Percentiles rank a stretch among this genome's conserved stretches.
These are phyloP conservation scores for Rhododendron molle DNA, from an alignment of 148 eudicot species.

Conservation along the genomic window DNA sequence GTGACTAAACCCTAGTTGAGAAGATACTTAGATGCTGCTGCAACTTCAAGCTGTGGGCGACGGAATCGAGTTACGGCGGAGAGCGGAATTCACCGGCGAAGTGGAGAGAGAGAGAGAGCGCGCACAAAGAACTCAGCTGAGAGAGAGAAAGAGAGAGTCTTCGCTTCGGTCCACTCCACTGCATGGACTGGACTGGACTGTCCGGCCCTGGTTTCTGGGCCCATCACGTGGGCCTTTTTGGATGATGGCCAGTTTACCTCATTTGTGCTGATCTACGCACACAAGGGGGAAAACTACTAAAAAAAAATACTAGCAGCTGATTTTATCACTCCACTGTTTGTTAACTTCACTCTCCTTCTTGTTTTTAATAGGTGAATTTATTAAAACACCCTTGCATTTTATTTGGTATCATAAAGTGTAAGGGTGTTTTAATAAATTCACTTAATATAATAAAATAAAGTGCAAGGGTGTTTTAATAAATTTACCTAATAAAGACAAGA, in stretches of 20 bases:
- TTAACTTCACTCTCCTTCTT: too few relatives aligned
- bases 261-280: not conserved
- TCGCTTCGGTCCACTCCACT: not conserved
- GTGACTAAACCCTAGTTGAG: not conserved
- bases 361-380: too few relatives aligned
- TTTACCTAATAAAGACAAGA: too few relatives aligned
- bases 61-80: not conserved
- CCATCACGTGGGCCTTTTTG: not conserved
- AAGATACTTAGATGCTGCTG: not conserved
- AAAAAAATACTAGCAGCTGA: too few relatives aligned
- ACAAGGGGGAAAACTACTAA: too few relatives aligned
- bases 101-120: not conserved
- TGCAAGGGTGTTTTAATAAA: too few relatives aligned
- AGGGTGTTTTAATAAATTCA: too few relatives aligned
- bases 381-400: too few relatives aligned
- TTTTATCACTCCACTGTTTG: too few relatives aligned
- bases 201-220: not conserved
- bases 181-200: not conserved
- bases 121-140: not conserved
- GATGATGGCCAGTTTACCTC: not conserved
- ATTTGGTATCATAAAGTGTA: too few relatives aligned
- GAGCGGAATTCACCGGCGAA: not conserved
- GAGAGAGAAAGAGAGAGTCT: not conserved
- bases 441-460: too few relatives aligned
- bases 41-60: not conserved